A percentile compares a stretch with the other conserved stretches of the same genome.
These are phyloP conservation scores for Penicillium diatomitis DNA, from an alignment of 495 filamentous ascomycete species.

Conservation along the genomic window DNA sequence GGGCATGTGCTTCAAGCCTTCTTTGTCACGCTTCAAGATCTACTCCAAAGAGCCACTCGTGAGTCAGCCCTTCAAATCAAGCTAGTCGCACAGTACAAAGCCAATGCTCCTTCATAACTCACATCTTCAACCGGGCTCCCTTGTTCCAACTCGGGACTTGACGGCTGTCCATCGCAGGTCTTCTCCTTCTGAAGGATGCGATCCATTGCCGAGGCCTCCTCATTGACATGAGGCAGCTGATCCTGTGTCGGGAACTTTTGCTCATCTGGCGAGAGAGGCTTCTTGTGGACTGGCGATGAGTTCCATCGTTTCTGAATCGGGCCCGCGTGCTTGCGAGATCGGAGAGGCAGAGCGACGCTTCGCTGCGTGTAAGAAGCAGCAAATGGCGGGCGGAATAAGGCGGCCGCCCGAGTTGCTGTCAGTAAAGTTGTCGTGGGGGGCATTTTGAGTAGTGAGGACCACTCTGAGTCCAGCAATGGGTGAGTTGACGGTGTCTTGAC, in stretches of 20 bases:
- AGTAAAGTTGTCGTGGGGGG: conserved; percentile 32
- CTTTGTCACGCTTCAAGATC: conserved; percentile 57
- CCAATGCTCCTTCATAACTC: conserved; percentile 6
- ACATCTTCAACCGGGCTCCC: conserved; percentile 60
- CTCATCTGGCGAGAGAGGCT: conserved; percentile 28
- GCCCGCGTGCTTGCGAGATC: conserved; percentile 14
- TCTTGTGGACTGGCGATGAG: conserved; percentile 35
- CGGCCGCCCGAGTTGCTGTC: conserved; percentile 26
- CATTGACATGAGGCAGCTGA: conserved; percentile 50
- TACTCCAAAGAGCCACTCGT: conserved; percentile 15
- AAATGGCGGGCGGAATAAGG: conserved; percentile 24
- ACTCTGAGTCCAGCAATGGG: not conserved
- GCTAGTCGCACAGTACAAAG: not conserved
- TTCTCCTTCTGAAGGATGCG: conserved; percentile 40
- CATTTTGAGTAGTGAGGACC: conserved; percentile 17
- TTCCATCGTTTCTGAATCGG: conserved; percentile 26
- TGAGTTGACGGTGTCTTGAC: too few species aligned
- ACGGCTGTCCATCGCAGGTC: conserved; percentile 32
- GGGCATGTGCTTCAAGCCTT: conserved; percentile 54
- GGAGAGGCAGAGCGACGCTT: conserved; percentile 16
- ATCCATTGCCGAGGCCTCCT: conserved; percentile 52
- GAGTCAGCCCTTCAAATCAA: not conserved
- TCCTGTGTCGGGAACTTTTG: conserved; percentile 44
- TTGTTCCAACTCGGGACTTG: conserved; percentile 55
- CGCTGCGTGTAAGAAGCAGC: conserved; percentile 16